Conservation (phyloP, 495 filamentous ascomycete genomes). For the Penicillium angulare region DNA sequence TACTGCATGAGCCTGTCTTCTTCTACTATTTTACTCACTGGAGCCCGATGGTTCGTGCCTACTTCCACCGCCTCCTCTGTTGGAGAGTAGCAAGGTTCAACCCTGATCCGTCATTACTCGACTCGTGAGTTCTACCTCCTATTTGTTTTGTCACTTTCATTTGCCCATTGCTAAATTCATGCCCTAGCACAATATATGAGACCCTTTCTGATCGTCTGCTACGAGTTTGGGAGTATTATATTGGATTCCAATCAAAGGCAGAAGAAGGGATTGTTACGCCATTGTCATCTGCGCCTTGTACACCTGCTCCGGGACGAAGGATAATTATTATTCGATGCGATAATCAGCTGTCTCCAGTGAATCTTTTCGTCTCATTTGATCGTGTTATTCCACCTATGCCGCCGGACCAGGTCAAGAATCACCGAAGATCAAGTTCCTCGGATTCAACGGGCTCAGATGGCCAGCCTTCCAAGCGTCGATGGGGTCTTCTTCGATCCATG, state of each 20-base stretch:
- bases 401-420: conserved; percentile 35
- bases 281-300: conserved; percentile 75
- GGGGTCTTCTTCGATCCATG: conserved; percentile 69
- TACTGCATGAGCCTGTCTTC: conserved; percentile 77
- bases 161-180: background rate
- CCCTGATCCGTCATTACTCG: conserved; percentile 61
- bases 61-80: conserved; percentile 90
- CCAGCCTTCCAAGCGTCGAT: conserved; percentile 56
- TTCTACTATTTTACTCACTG: conserved; percentile 89
- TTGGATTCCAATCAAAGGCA: conserved; percentile 62
- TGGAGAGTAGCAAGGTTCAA: conserved; percentile 86
- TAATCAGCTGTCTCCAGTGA: conserved; percentile 55
- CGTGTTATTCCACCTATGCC: conserved; percentile 49
- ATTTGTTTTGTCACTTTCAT: background rate
- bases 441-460: conserved; percentile 27
- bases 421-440: conserved; percentile 38
- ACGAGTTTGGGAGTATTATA: conserved; percentile 75
- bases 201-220: conserved; percentile 67
- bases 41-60: conserved; percentile 97
- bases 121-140: conserved; percentile 58
- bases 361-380: conserved; percentile 65
- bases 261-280: conserved; percentile 54
- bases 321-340: conserved; percentile 93
- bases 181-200: conserved; percentile 57
- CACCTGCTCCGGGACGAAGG: conserved; percentile 85